These are phyloP conservation scores for Phyllosticta capitalensis DNA, from an alignment of 2,329 filamentous ascomycete species.

Conservation along the genomic window DNA sequence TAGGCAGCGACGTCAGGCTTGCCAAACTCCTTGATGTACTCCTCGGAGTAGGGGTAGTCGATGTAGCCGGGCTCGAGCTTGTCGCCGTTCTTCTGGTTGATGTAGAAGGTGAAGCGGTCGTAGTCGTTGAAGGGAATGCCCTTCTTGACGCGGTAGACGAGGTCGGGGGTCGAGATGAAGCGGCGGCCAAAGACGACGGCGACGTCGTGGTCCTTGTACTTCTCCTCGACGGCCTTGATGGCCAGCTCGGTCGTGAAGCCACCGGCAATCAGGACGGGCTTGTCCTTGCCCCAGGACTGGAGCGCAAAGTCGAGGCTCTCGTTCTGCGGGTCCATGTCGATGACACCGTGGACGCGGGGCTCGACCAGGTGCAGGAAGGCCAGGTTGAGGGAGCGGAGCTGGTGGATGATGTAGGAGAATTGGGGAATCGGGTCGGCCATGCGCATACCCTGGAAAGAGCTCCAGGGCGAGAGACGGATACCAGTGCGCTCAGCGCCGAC, in stretches of 20 bases:
- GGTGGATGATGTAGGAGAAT: slow-evolving; percentile 48
- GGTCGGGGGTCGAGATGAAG: slow-evolving; percentile 42
- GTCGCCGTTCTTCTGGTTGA: slow-evolving; percentile 8
- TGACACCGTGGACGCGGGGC: slow-evolving; percentile 38
- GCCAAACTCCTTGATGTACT: slow-evolving; percentile 17
- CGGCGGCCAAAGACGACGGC: slow-evolving; percentile 40
- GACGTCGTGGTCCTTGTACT: slow-evolving; percentile 36
- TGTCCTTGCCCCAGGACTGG: slow-evolving; percentile 16
- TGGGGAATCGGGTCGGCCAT: slow-evolving; percentile 55
- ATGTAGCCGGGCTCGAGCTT: slow-evolving; percentile 25
- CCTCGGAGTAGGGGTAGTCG: slow-evolving; percentile 32
- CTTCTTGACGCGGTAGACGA: slow-evolving; percentile 36
- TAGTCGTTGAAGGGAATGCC: slow-evolving; percentile 35
- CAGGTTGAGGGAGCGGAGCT: slow-evolving; percentile 43
- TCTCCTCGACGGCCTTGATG: slow-evolving; percentile 25
- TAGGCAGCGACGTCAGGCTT: slow-evolving; percentile 5
- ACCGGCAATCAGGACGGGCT: slow-evolving; percentile 32
- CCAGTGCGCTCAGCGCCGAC: slow-evolving; percentile 45
- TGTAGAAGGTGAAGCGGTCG: slow-evolving; percentile 39
- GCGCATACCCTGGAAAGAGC: slow-evolving; percentile 52
- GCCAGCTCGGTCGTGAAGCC: slow-evolving; percentile 34
- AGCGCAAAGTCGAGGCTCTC: slow-evolving; percentile 19
- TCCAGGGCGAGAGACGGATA: slow-evolving; percentile 52
- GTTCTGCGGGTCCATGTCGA: slow-evolving; percentile 17
- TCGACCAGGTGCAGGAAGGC: slow-evolving; percentile 56